Percentiles rank a stretch among this genome's conserved stretches.
Evolutionary conservation across 78 protist species (phyloP).

Genomic region (Dictyostelium brefeldianum): DNA sequence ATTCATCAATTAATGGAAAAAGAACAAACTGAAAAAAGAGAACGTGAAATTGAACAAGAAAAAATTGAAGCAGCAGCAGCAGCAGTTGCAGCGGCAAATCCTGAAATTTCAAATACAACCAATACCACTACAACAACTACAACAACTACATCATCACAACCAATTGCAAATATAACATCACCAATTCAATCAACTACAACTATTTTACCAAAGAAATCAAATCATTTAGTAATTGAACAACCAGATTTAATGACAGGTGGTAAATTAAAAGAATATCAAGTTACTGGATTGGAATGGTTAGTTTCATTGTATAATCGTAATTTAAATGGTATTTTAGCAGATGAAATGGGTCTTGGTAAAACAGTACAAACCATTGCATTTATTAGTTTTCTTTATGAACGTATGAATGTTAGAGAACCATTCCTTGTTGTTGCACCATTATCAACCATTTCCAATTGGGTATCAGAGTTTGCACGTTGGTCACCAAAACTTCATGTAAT

Average conservation of each 20-base stretch:
- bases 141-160: not conserved
- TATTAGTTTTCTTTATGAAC: slow-evolving; percentile 83
- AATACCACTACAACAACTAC: slow-evolving; percentile 32
- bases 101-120: not conserved
- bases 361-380: slow-evolving; percentile 96
- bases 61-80: slow-evolving; percentile 8
- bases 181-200: slow-evolving; percentile 29
- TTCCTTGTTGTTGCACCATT: slow-evolving; percentile 98
- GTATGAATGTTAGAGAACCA: slow-evolving; percentile 90
- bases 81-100: not conserved
- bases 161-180: slow-evolving; percentile 21
- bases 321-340: slow-evolving; percentile 98
- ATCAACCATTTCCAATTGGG: slow-evolving; percentile 97
- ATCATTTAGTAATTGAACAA: slow-evolving; percentile 33
- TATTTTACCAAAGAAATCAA: slow-evolving; percentile 18
- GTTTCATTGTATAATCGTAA: slow-evolving; percentile 92
- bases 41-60: slow-evolving; percentile 27
- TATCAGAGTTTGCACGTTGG: slow-evolving; percentile 90
- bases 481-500: slow-evolving; percentile 59
- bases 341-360: slow-evolving; percentile 99
- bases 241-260: slow-evolving; percentile 83
- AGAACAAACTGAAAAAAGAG: slow-evolving; percentile 59
- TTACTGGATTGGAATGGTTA: slow-evolving; percentile 97
- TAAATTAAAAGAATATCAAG: slow-evolving; percentile 84
- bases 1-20: slow-evolving; percentile 68